phyloP scores from a whole-genome alignment of 2,329 filamentous ascomycete species.

The Sporothrix mexicana region DNA sequence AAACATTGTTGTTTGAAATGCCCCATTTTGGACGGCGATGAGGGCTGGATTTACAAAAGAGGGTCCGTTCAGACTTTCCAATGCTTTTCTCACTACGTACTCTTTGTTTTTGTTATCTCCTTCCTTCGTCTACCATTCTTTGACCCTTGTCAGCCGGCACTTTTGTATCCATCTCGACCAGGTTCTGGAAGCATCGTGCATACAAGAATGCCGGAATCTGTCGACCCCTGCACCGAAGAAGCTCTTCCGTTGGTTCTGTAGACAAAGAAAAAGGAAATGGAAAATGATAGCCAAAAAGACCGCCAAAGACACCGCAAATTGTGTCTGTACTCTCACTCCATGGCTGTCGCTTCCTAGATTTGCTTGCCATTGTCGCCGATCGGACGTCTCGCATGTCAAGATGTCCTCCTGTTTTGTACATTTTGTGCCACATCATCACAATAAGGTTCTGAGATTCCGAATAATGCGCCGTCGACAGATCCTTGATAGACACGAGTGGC shows the following conservation, averaged over 20 bases:
- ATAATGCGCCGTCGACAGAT: constrained; percentile 17
- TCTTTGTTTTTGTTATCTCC: background rate
- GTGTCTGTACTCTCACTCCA: background rate
- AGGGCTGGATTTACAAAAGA: constrained; percentile 7
- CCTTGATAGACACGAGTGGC: background rate
- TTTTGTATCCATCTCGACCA: background rate
- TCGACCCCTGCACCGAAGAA: background rate
- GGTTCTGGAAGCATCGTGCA: constrained; percentile 16
- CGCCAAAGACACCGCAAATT: background rate
- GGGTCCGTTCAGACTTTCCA: background rate
- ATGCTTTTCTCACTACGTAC: background rate
- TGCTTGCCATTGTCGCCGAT: constrained; percentile 1
- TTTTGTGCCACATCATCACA: background rate
- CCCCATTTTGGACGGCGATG: background rate
- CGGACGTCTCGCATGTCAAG: constrained; percentile 5
- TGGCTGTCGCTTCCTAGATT: background rate
- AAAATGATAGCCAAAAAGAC: background rate
- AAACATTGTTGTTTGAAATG: constrained; percentile 26
- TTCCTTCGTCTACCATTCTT: background rate
- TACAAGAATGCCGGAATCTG: background rate
- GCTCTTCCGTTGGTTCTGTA: background rate
- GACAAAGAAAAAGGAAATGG: background rate
- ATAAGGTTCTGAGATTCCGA: constrained; percentile 15
- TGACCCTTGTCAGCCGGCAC: background rate
- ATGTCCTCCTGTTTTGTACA: background rate